Percentiles rank a stretch among this genome's conserved stretches.
These are phyloP conservation scores for Metschnikowia santaceciliae DNA, from an alignment of 805 yeast species.

Conservation along the genomic window DNA sequence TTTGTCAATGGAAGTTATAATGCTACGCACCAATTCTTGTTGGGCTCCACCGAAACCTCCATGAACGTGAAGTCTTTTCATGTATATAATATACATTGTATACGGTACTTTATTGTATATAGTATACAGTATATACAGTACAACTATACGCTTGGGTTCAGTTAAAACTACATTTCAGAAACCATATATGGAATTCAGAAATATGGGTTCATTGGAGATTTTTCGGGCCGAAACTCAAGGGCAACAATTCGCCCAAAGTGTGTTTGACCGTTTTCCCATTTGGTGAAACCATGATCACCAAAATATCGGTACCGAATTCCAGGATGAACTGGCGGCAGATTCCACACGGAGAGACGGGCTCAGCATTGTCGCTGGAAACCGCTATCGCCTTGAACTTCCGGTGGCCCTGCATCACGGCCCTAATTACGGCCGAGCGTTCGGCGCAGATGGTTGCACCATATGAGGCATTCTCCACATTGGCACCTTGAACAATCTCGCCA, in stretches of 20 bases:
- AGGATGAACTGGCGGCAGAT: constrained; percentile 87
- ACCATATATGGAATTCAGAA: too few species aligned
- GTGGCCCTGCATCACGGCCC: constrained; percentile 36
- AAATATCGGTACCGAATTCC: constrained; percentile 63
- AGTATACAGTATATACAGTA: too few species aligned
- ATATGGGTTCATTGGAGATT: constrained; percentile 21
- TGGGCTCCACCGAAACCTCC: constrained; percentile 60
- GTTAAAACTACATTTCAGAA: too few species aligned
- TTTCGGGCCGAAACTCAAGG: constrained; percentile 85
- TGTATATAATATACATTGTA: constrained; percentile 35
- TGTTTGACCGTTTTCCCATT: constrained; percentile 45
- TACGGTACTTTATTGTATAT: too few species aligned
- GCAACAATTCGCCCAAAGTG: constrained; percentile 63
- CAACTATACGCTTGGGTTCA: too few species aligned
- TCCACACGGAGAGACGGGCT: constrained; percentile 84
- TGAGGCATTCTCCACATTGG: constrained; percentile 91
- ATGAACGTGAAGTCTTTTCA: constrained; percentile 84
- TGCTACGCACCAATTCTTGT: constrained; percentile 44
- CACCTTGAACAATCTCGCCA: constrained; percentile 59
- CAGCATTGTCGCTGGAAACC: constrained; percentile 55
- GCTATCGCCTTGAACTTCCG: constrained; percentile 55
- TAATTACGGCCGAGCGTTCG: constrained; percentile 35
- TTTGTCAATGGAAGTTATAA: constrained; percentile 41
- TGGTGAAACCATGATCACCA: constrained; percentile 64
- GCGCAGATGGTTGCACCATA: constrained; percentile 57